These are phyloP conservation scores for Themeda triandra DNA, from an alignment of 176 grass and related monocot genomes.

Conservation along the genomic window DNA sequence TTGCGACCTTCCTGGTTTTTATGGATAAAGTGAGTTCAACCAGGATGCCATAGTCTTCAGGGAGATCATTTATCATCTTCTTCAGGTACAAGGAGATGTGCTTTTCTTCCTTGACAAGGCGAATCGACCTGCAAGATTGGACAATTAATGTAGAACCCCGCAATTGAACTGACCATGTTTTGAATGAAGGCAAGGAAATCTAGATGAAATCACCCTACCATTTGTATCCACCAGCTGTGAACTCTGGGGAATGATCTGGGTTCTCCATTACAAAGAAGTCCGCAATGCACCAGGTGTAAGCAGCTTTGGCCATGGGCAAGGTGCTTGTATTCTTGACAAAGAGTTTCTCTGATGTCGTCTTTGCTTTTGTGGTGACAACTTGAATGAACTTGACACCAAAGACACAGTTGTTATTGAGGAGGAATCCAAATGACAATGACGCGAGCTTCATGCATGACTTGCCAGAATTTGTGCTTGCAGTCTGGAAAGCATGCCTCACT, in stretches of 20 bases:
- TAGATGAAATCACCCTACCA: constrained; percentile 12
- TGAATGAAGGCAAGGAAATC: too few relatives aligned
- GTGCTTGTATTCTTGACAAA: constrained; percentile 8
- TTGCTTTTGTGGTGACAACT: neutral
- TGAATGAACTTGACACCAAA: constrained; percentile 25
- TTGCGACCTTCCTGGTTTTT: constrained; percentile 10
- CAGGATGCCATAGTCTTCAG: neutral
- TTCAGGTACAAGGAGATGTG: neutral
- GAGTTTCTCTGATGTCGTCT: neutral
- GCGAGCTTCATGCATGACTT: neutral
- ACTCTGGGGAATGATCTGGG: neutral
- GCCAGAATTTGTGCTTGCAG: neutral
- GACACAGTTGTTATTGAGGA: constrained; percentile 2
- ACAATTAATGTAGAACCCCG: too few relatives aligned
- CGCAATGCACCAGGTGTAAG: constrained; percentile 21
- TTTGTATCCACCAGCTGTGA: constrained; percentile 14
- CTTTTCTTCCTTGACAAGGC: neutral
- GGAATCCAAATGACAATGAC: neutral
- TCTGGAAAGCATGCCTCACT: constrained; percentile 23
- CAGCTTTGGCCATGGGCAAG: neutral
- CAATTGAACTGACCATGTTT: too few relatives aligned
- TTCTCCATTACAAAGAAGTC: constrained; percentile 18
- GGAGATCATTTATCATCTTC: neutral
- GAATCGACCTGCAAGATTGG: too few relatives aligned
- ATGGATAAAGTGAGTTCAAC: constrained; percentile 7